Base-by-base conservation (phyloP, 371 early-diverging fungal genomes). In the Mortierella sp. region DNA sequence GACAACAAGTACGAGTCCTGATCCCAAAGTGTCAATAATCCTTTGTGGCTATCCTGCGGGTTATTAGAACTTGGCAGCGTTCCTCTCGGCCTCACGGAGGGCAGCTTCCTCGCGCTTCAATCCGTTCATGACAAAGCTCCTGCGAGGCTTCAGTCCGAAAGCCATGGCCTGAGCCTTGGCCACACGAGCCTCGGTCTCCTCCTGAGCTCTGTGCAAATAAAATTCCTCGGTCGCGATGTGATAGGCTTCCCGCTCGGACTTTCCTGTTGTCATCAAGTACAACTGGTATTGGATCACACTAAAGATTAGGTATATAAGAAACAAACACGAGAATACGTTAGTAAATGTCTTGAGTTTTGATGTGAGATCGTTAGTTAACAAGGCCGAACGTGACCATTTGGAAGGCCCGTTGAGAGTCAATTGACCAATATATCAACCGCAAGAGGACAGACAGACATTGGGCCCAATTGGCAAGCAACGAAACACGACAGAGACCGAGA, bases 211-310 rank as follows among this genome's bases (percentile, higher is more conserved):
- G 71, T 92, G 84, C 72, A 89, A 85, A 83, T 96, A 95, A 75
- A 96, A 95, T 84, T 94, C 95, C 21, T 89, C 84, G 12, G 93
- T 92, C 35, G 94, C 96, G 78, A 91, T 87, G 14, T 90, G 92
- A 78, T 96, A 96, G 18, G 97, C 96, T 78, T 94, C 91, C 81
- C 92, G 89, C 89, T 95, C 93, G 43, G 92, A 82, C 85, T 93
- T 88, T 41, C 93, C 91, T 80, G 90, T 80, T 29, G 91, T 88
- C 92, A 96, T 95, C 72, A 96, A 89, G 87, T 94, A 91, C 81
- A 95, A 77, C 88, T 96, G 96, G 86, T 95, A 91, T 82, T 93
- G 95, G 84, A 96, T 91, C 29, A 96, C 95, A 88, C 94, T 94
- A 87, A 55, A 12, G 43, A 29, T 2, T 55, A 68, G 5, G 43